Conservation (phyloP, 768 basidiomycete species). For the Amanita fuliginea region DNA sequence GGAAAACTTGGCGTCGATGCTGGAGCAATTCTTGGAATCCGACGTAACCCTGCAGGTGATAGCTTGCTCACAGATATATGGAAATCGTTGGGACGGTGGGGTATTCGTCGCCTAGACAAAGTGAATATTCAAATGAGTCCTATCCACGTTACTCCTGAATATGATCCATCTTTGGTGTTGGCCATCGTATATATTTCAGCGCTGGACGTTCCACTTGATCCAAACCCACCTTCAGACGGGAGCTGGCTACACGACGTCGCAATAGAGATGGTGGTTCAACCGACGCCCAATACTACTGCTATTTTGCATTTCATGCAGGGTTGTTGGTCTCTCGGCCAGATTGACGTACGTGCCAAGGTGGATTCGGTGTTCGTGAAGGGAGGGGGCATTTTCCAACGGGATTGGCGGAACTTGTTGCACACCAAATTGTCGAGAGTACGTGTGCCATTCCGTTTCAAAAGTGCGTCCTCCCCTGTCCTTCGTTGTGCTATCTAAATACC, state of each 20-base stretch:
- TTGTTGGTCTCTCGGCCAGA: slow-evolving; percentile 44
- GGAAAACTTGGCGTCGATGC: slow-evolving; percentile 60
- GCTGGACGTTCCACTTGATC: slow-evolving; percentile 44
- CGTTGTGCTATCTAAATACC: slow-evolving; percentile 4
- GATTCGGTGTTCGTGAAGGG: slow-evolving; percentile 37
- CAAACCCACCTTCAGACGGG: slow-evolving; percentile 36
- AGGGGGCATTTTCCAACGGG: slow-evolving; percentile 27
- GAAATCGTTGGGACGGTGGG: slow-evolving; percentile 63
- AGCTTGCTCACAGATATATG: slow-evolving; percentile 35
- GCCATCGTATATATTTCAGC: slow-evolving; percentile 35
- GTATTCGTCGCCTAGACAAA: slow-evolving; percentile 41
- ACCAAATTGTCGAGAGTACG: slow-evolving; percentile 33
- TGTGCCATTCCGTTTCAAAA: slow-evolving; percentile 35
- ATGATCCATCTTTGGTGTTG: slow-evolving; percentile 29
- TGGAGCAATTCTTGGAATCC: slow-evolving; percentile 46
- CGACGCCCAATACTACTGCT: slow-evolving; percentile 38
- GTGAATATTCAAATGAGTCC: slow-evolving; percentile 46
- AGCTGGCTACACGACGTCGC: slow-evolving; percentile 53
- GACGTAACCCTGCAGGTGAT: slow-evolving; percentile 30
- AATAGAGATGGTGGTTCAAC: slow-evolving; percentile 36
- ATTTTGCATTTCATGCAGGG: slow-evolving; percentile 42
- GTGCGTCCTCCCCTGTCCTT: slow-evolving; percentile 26
- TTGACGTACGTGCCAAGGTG: slow-evolving; percentile 33
- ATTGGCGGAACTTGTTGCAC: slow-evolving; percentile 37
- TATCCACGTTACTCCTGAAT: slow-evolving; percentile 35